Evolutionary conservation across 495 filamentous ascomycete species (phyloP).

Genomic region (Penicillium salamii): DNA sequence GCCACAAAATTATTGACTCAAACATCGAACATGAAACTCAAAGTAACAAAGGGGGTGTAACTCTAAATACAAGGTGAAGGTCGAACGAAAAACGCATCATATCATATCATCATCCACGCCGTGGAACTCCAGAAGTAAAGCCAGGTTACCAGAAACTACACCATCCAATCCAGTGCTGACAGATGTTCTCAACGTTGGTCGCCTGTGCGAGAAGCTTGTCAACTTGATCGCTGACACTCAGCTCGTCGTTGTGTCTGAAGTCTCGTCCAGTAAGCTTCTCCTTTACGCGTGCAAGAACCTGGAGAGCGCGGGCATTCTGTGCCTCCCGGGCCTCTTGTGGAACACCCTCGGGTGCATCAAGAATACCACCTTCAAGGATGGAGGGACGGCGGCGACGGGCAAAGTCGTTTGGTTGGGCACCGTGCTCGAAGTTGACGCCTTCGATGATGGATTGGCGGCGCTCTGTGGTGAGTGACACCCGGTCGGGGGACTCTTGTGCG

Average conservation of each 20-base stretch:
- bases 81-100: constrained; percentile 16
- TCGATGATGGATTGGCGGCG: constrained; percentile 71
- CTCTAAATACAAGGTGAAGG: constrained; percentile 28
- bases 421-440: constrained; percentile 54
- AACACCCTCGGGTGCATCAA: constrained; percentile 49
- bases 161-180: constrained; percentile 98
- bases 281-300: constrained; percentile 87
- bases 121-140: constrained; percentile 13
- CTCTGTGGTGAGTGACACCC: constrained; percentile 78
- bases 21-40: background rate
- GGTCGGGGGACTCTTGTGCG: constrained; percentile 75
- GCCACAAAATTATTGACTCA: background rate
- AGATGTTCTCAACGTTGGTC: constrained; percentile 94
- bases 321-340: constrained; percentile 62
- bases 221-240: constrained; percentile 84
- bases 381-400: constrained; percentile 47
- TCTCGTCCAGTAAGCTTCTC: constrained; percentile 85
- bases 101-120: constrained; percentile 18
- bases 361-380: constrained; percentile 50
- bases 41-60: constrained; percentile 8
- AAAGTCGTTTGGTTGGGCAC: constrained; percentile 44
- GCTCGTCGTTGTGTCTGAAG: constrained; percentile 67
- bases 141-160: constrained; percentile 78
- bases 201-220: constrained; percentile 92
- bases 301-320: constrained; percentile 88